A percentile compares a stretch with the other conserved stretches of the same genome.
These are phyloP conservation scores for Achaetomium macrosporum DNA, from an alignment of 2,329 filamentous ascomycete genomes.

Conservation along the genomic window DNA sequence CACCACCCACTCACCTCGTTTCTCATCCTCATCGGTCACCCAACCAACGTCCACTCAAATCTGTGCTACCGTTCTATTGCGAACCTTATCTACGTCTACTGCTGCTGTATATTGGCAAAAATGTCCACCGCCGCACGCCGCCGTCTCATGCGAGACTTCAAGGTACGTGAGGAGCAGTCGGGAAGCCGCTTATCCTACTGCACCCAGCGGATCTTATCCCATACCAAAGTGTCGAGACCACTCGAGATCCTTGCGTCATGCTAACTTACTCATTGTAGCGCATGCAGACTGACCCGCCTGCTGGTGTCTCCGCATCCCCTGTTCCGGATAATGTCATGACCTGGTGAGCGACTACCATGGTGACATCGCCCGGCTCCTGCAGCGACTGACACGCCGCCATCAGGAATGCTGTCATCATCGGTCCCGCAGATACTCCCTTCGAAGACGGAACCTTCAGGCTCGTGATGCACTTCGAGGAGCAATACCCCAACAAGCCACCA, in stretches of 20 bases:
- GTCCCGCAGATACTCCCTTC: constrained; percentile 92
- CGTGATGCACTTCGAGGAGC: constrained; percentile 98
- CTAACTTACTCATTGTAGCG: constrained; percentile 50
- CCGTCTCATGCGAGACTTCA: constrained; percentile 98
- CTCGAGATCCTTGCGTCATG: constrained; percentile 1
- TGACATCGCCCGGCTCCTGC: neutral
- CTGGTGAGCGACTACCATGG: constrained; percentile 52
- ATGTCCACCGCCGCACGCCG: constrained; percentile 89
- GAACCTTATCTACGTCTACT: neutral
- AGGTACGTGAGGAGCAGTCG: constrained; percentile 50
- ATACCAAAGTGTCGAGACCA: too few relatives aligned
- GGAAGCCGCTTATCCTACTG: neutral
- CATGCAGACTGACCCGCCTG: constrained; percentile 98
- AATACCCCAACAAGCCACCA: constrained; percentile 97
- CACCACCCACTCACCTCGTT: neutral
- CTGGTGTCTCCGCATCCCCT: constrained; percentile 91
- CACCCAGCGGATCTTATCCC: too few relatives aligned
- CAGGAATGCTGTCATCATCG: constrained; percentile 98
- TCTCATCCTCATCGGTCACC: neutral
- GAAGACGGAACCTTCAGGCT: constrained; percentile 97
- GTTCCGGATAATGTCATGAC: constrained; percentile 97
- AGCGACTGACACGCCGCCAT: constrained; percentile 6
- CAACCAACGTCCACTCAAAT: neutral
- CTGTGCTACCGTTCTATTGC: neutral
- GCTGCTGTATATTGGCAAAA: neutral